Evolutionary conservation across 495 filamentous ascomycete genomes (phyloP), one percentile per base, ranked within the genome.

Genomic region (Talaromyces borbonicus): DNA sequence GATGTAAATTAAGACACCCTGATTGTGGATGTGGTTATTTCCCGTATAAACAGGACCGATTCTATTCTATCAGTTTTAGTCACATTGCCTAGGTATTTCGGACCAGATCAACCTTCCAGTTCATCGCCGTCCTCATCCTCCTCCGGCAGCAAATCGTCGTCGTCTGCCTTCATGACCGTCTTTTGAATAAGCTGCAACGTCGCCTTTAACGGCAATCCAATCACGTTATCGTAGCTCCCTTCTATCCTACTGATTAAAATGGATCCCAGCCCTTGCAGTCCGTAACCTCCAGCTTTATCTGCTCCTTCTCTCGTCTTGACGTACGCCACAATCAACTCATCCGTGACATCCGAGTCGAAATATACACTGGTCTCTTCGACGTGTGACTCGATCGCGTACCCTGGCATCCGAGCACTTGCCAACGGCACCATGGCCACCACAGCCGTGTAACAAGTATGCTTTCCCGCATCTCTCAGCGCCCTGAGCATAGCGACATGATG

Each of bases 241-340:
- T 95, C 83, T 46, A 98, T 83, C 63, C 72, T 81, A 63, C 95
- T 88, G 14, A 98, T 75, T 47, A 97, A 58, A 52, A 95, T 74
- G 1, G 80, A 77, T n/a, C 87, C 92, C 2, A 90, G 58, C 2
- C 90, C 90, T 63, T 98, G 92, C 33, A 97, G 71, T 8, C 87
- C 93, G 65, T 98, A 98, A 0, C 92, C 93, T 1, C 92, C 92
- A 0, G 92, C 93, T 72, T 97, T 98, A 64, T 98, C 92, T 19
- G 73, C 87, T 1, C 93, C 92, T 68, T 98, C 93, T 32, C 93
- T 71, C 26, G 90, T 97, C 49, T 71, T 71, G 46, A 98, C 89
- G 70, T 98, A 98, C 20, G 80, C 77, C 59, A 84, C 61, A 24
- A 98, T 78, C 64, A 95, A 56, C 19, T 94, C 90, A 62, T 96